Conservation (phyloP, 148 eudicot species). For the Nepenthes gracilis region DNA sequence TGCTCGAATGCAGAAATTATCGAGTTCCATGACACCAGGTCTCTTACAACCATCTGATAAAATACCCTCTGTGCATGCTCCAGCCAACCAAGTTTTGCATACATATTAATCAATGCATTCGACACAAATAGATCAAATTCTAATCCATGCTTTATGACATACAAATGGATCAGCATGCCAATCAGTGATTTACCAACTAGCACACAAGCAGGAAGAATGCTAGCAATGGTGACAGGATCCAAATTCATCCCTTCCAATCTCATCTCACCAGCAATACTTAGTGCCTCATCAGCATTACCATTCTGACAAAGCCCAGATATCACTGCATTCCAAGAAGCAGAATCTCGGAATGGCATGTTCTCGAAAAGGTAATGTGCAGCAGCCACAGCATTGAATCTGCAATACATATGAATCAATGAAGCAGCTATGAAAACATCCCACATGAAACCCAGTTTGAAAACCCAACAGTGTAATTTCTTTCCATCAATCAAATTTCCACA, state of each 20-base stretch:
- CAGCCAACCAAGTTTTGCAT: constrained; percentile 48
- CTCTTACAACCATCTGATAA: constrained; percentile 36
- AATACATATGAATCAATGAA: constrained; percentile 71
- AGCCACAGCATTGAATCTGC: constrained; percentile 29
- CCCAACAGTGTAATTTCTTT: constrained; percentile 36
- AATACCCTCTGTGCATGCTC: constrained; percentile 35
- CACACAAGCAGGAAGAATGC: constrained; percentile 57
- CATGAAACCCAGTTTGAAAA: constrained; percentile 43
- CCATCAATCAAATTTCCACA: constrained; percentile 43
- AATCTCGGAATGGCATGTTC: constrained; percentile 55
- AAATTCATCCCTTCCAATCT: constrained; percentile 28
- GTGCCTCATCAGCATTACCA: constrained; percentile 39
- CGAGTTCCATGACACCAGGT: constrained; percentile 71
- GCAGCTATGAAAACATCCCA: constrained; percentile 77
- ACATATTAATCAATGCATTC: constrained; percentile 66
- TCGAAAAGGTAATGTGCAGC: constrained; percentile 39
- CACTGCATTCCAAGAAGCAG: constrained; percentile 66
- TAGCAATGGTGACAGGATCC: constrained; percentile 53
- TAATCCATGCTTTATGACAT: constrained; percentile 54
- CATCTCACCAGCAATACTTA: constrained; percentile 38
- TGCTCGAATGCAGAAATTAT: constrained; percentile 67
- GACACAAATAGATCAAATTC: constrained; percentile 49
- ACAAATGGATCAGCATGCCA: constrained; percentile 44
- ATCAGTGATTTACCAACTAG: constrained; percentile 25
- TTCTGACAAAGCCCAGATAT: constrained; percentile 65